Evolutionary conservation across 768 basidiomycete species (phyloP), one percentile per base, ranked within the genome.

Genomic region (Basidioascus undulatus): DNA sequence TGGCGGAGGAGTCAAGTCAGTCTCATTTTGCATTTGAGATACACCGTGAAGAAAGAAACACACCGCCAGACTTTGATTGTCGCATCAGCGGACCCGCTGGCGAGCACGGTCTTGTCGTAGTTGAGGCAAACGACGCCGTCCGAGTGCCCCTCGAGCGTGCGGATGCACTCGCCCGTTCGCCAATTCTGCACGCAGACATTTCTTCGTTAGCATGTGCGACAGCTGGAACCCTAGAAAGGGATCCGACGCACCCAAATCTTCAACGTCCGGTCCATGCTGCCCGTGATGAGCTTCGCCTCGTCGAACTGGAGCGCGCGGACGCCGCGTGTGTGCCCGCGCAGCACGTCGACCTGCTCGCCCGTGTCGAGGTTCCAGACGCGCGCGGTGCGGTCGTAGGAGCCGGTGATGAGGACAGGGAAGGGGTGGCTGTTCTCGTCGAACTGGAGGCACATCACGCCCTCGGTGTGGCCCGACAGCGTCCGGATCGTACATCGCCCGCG

Each of bases 321-420:
- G n/a, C 77, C 84, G 19, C 87, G 69, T 3, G 80, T 80, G 53
- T 98, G 92, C 12, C 92, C 92, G 31, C 68, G 70, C 36, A 98
- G 66, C 52, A 75, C 75, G 40, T 73, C 76, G 24, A 94, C 64
- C 54, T 80, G 75, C 37, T 68, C 62, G 16, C 86, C 89, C 0
- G 77, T 81, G 59, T 94, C 87, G 39, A 96, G 68, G 55, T 96
- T 92, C 92, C 92, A 98, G 5, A 98, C 74, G 16, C 87, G 72
- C 5, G 75, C 73, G 3, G 84, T 92, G 50, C 80, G 74, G 53
- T 98, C 92, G 59, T 92, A 96, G 2, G 86, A 92, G 21, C 92
- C 92, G 2, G 92, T 89, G 64, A 98, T 86, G 40, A 98, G 74
- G 46, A 98, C 72, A 6, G 89, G 86, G 46, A 57, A 57, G 9